Evolutionary conservation across 306 rosid species (phyloP).

Genomic region (Acacia crassicarpa): DNA sequence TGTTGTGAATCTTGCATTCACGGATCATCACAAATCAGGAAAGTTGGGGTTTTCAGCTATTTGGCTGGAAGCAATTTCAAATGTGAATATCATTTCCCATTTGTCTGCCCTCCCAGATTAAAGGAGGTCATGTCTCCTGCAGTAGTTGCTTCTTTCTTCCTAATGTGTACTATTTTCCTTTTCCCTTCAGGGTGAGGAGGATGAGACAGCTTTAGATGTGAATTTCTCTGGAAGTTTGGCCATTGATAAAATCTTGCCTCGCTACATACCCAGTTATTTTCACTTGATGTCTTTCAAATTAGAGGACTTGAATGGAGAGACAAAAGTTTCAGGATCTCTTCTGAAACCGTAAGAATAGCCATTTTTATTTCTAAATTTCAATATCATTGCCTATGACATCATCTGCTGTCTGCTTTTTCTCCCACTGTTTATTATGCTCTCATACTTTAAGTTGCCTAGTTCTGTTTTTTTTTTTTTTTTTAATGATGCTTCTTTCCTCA

Average conservation of each 20-base stretch:
- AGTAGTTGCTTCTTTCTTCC: constrained; percentile 9
- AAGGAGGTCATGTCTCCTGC: not conserved
- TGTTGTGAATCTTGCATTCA: constrained; percentile 4
- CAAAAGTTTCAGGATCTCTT: constrained; percentile 83
- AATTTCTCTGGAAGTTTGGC: constrained; percentile 83
- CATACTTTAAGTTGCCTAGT: constrained; percentile 30
- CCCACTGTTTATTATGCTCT: constrained; percentile 13
- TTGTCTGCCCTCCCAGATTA: not conserved
- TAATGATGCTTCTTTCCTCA: not conserved
- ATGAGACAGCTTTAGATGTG: constrained; percentile 83
- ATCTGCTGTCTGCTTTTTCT: constrained; percentile 24
- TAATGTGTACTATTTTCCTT: constrained; percentile 29
- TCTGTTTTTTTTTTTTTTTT: constrained; percentile 6
- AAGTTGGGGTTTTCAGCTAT: constrained; percentile 18
- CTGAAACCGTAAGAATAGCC: constrained; percentile 74
- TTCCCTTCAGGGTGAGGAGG: constrained; percentile 78
- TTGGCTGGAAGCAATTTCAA: constrained; percentile 16
- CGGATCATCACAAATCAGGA: not conserved
- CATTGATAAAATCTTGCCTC: constrained; percentile 72
- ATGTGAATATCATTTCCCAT: constrained; percentile 18
- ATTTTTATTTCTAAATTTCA: constrained; percentile 16
- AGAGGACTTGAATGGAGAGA: constrained; percentile 80
- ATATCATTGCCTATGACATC: constrained; percentile 23
- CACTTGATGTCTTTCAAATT: constrained; percentile 66
- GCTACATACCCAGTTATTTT: constrained; percentile 70